phyloP scores from a whole-genome alignment of 345 rosid species.

The Salix udensis region DNA sequence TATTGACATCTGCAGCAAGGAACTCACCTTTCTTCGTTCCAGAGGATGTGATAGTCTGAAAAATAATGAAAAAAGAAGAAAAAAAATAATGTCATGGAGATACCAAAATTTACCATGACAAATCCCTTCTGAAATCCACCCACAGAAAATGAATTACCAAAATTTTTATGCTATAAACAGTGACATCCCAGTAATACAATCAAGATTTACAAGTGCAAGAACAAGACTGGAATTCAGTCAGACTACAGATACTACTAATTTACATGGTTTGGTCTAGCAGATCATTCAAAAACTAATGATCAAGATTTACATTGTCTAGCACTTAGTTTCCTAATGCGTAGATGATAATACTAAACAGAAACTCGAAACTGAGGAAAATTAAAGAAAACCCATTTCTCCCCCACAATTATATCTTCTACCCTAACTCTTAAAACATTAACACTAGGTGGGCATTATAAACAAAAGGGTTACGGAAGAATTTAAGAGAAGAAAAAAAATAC shows the following conservation, averaged over 20 bases:
- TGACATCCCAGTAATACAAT: neutral
- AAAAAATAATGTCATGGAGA: neutral
- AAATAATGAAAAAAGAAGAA: neutral
- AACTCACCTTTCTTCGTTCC: conserved; percentile 76
- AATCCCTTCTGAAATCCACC: neutral
- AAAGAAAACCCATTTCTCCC: neutral
- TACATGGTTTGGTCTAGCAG: neutral
- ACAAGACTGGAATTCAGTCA: neutral
- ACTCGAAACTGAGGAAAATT: neutral
- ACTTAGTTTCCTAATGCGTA: neutral
- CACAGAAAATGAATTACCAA: no score
- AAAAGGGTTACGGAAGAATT: neutral
- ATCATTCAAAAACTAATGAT: neutral
- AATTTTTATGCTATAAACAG: neutral
- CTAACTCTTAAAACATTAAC: neutral
- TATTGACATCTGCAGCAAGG: conserved; percentile 71
- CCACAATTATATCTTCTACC: neutral
- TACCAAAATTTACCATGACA: neutral
- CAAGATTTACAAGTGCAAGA: neutral
- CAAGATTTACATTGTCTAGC: neutral
- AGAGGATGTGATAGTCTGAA: conserved; percentile 67
- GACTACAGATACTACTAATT: neutral
- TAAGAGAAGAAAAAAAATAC: neutral
- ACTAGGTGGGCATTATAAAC: neutral
- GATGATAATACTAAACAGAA: neutral